Conservation (phyloP, 352 stramenopile species). For the Albugo candida region DNA sequence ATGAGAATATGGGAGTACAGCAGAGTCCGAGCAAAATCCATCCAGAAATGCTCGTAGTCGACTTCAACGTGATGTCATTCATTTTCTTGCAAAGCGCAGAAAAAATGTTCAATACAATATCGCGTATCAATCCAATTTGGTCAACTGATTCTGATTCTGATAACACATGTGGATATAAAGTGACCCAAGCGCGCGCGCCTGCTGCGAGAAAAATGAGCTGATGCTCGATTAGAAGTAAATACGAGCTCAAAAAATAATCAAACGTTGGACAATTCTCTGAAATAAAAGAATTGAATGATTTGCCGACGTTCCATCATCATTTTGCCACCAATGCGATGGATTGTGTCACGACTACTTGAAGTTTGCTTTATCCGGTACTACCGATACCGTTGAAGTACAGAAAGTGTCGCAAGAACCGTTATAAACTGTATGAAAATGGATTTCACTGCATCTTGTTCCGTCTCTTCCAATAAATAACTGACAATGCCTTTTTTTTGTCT, state of each 20-base stretch:
- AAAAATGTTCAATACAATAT: slow-evolving; percentile 21
- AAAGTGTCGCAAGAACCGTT: too few species aligned
- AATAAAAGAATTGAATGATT: slow-evolving; percentile 13
- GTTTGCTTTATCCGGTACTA: too few species aligned
- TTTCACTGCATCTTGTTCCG: too few species aligned
- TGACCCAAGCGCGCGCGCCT: slow-evolving; percentile 39
- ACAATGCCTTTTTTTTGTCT: too few species aligned
- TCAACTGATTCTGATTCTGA: slow-evolving; percentile 25
- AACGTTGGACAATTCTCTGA: slow-evolving; percentile 51
- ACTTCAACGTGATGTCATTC: neutral
- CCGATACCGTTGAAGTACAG: too few species aligned
- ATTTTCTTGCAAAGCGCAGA: slow-evolving; percentile 14
- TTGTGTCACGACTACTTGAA: slow-evolving; percentile 36
- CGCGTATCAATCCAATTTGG: slow-evolving; percentile 24
- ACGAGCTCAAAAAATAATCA: slow-evolving; percentile 75
- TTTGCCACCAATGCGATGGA: slow-evolving; percentile 41
- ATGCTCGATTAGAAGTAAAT: slow-evolving; percentile 65
- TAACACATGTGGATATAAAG: slow-evolving; percentile 30
- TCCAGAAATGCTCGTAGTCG: slow-evolving; percentile 38
- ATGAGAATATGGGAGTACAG: slow-evolving; percentile 15
- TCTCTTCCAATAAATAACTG: too few species aligned
- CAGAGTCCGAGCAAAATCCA: slow-evolving; percentile 59
- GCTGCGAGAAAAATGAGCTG: slow-evolving; percentile 67
- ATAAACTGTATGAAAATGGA: too few species aligned
- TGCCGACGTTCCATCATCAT: slow-evolving; percentile 10